Evolutionary conservation across 805 yeast species (phyloP), one percentile per base, ranked within the genome.

Genomic region (Ogataea siamensis): DNA sequence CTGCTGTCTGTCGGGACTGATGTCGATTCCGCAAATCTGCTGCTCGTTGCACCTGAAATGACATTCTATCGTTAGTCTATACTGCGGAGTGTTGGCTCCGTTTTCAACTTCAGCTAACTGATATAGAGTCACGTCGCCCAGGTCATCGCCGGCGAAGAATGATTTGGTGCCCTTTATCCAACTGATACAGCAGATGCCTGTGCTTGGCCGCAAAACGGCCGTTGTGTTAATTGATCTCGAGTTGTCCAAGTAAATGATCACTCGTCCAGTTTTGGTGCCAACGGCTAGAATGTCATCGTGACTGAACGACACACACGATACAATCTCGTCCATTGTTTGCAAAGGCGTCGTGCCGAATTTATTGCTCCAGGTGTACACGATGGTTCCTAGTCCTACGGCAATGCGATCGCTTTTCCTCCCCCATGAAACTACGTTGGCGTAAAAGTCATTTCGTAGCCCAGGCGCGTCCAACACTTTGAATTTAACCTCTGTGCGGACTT

Each of bases 341-440:
- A 78, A 50, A 1, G 73, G 66, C 2, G 66, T 54, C 1, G 78
- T 73, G 2, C 77, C 77, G 10, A 61, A 55, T 7, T 54, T 58
- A 32, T 71, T 76, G 9, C 74, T 69, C 93, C 95, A 87, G 20
- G 79, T 53, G 54, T 75, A 83, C 0, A 75, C 80, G 4, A 70
- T 60, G 3, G 66, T 51, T 0, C 77, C 80, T 21, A 86, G 62
- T 0, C 89, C 96, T 2, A 87, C 87, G 0, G 81, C 80, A 0
- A 86, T 63, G 16, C 64, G 65, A 28, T 68, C 68, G 1, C 76
- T 60, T 11, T 49, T 49, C 6, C 54, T 55, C 0, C 88, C 77
- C 95, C 95, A 87, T 5, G 87, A 73, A 0, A 87, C 72, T 38
- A 84, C 64, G 53, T 84, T 84, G 1, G 86, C 72, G 58, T 87